phyloP scores from a whole-genome alignment of 2,329 filamentous ascomycete species.

The Dactylella cylindrospora region DNA sequence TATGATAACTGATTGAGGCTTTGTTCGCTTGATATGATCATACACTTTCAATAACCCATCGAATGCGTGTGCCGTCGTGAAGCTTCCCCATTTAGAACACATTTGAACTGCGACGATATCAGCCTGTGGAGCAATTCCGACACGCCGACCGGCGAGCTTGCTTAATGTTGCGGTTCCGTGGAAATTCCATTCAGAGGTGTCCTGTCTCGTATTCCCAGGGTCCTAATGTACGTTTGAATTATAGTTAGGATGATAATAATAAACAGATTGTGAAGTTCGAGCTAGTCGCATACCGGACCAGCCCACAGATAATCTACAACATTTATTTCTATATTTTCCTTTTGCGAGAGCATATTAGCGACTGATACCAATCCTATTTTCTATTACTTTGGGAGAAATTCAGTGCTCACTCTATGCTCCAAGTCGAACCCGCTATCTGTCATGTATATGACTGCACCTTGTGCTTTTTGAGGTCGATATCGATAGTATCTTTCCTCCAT shows the following conservation, averaged over 20 bases:
- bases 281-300: conserved; percentile 7
- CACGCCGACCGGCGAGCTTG: conserved; percentile 9
- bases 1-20: neutral
- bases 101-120: neutral
- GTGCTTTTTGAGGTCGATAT: neutral
- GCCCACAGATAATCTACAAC: conserved; percentile 8
- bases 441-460: conserved; percentile 2
- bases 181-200: neutral
- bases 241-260: too few relatives aligned
- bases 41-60: neutral
- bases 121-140: conserved; percentile 8
- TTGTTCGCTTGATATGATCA: neutral
- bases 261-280: too few relatives aligned
- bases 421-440: conserved; percentile 5
- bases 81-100: neutral
- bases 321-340: neutral
- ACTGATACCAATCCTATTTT: too few relatives aligned
- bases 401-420: neutral
- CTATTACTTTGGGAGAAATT: neutral
- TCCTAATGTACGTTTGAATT: too few relatives aligned
- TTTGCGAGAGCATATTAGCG: too few relatives aligned
- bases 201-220: too few relatives aligned
- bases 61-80: conserved; percentile 4
- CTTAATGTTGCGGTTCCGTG: conserved; percentile 6
- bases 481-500: conserved; percentile 5